Percentiles rank a stretch among this genome's conserved stretches.
phyloP scores from a whole-genome alignment of 1,284 basidiomycete genomes.

The Cystobasidium slooffiae region DNA sequence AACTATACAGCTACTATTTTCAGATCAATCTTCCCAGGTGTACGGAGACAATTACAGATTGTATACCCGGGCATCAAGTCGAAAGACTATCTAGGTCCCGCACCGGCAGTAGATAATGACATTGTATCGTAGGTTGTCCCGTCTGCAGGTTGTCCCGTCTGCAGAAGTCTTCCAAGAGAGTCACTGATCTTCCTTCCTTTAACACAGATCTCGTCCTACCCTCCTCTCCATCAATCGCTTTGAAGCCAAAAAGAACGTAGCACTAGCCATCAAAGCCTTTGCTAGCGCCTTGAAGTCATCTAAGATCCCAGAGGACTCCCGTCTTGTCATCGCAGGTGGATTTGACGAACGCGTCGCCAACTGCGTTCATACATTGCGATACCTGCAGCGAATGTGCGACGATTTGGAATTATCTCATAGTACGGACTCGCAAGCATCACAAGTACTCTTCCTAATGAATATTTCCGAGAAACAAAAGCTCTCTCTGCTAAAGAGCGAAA shows the following conservation, averaged over 20 bases:
- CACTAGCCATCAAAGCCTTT: conserved; percentile 80
- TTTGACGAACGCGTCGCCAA: conserved; percentile 73
- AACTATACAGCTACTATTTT: conserved; percentile 84
- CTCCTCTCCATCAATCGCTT: conserved; percentile 92
- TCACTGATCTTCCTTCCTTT: not conserved
- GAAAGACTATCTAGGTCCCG: conserved; percentile 13
- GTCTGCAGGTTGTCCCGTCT: not conserved
- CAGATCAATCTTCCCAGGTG: conserved; percentile 72
- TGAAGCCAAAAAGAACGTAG: conserved; percentile 91
- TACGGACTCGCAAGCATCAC: conserved; percentile 59
- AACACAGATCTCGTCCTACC: conserved; percentile 69
- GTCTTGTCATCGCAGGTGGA: conserved; percentile 76
- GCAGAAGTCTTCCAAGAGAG: not conserved
- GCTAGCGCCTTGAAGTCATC: conserved; percentile 56
- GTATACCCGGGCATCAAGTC: conserved; percentile 82
- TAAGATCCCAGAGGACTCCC: conserved; percentile 53
- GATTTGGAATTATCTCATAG: conserved; percentile 60
- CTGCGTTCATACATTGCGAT: conserved; percentile 68
- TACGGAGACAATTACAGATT: conserved; percentile 69
- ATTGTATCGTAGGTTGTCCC: conserved; percentile 10
- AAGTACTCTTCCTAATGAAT: conserved; percentile 83
- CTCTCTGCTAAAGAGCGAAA: conserved; percentile 65
- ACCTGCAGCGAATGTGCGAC: conserved; percentile 66
- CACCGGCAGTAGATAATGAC: conserved; percentile 5
- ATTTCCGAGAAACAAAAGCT: conserved; percentile 79